phyloP scores from a whole-genome alignment of 345 rosid species.

The Litchi chinensis region DNA sequence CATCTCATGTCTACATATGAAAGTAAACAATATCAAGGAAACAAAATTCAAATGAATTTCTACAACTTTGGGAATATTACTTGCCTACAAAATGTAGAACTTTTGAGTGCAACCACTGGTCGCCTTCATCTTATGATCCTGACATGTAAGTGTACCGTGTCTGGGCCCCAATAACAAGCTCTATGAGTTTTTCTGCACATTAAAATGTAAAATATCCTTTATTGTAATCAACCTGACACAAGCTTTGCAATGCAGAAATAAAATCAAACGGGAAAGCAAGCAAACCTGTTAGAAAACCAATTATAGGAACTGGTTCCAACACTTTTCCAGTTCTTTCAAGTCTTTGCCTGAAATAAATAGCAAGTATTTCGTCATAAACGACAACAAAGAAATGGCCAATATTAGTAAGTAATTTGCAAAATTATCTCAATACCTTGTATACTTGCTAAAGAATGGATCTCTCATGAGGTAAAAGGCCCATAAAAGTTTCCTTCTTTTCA shows the following conservation, averaged over 20 bases:
- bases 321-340: conserved; percentile 64
- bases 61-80: neutral
- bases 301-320: conserved; percentile 67
- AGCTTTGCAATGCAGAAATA: neutral
- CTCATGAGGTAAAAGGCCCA: conserved; percentile 96
- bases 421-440: conserved; percentile 57
- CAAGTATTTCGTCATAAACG: neutral
- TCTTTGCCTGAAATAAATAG: conserved; percentile 58
- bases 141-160: conserved; percentile 92
- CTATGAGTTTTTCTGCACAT: conserved; percentile 75
- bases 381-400: neutral
- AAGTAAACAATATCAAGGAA: neutral
- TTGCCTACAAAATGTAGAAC: conserved; percentile 5
- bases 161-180: conserved; percentile 86
- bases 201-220: neutral
- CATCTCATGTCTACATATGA: neutral
- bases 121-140: conserved; percentile 58
- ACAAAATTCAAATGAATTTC: conserved; percentile 7
- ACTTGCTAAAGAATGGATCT: conserved; percentile 92
- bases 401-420: neutral
- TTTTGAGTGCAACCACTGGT: conserved; percentile 10
- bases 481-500: conserved; percentile 77
- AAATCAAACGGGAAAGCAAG: neutral
- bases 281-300: conserved; percentile 75
- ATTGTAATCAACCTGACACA: neutral